phyloP scores from a whole-genome alignment of 2,329 filamentous ascomycete genomes.

The Myriangium duriaei region DNA sequence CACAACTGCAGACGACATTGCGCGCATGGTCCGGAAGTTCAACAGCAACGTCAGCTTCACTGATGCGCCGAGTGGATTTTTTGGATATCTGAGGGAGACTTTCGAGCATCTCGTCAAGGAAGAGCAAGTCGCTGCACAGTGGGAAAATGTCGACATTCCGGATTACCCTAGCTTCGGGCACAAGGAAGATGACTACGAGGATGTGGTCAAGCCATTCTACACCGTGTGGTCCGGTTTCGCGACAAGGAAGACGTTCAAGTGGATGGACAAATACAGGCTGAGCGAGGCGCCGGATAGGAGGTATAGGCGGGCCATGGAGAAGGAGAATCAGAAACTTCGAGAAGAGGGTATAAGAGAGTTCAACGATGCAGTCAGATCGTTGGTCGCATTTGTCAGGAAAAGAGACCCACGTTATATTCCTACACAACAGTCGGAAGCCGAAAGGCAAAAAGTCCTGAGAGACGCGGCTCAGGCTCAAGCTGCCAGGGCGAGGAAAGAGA shows the following conservation, averaged over 20 bases:
- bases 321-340: slow-evolving; percentile 76
- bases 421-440: slow-evolving; percentile 64
- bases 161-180: slow-evolving; percentile 76
- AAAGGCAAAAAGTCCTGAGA: slow-evolving; percentile 66
- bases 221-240: slow-evolving; percentile 65
- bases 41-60: slow-evolving; percentile 65
- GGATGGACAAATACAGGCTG: slow-evolving; percentile 75
- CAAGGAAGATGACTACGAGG: slow-evolving; percentile 62
- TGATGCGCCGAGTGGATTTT: slow-evolving; percentile 74
- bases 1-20: slow-evolving; percentile 70
- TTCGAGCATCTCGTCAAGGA: slow-evolving; percentile 73
- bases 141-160: slow-evolving; percentile 46
- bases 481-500: slow-evolving; percentile 66
- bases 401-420: slow-evolving; percentile 74
- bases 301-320: slow-evolving; percentile 77
- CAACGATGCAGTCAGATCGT: slow-evolving; percentile 77
- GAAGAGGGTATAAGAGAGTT: slow-evolving; percentile 79
- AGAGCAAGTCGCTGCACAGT: slow-evolving; percentile 62
- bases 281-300: slow-evolving; percentile 80
- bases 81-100: slow-evolving; percentile 59
- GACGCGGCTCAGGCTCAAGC: slow-evolving; percentile 75
- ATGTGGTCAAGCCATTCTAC: slow-evolving; percentile 71
- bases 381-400: slow-evolving; percentile 82
- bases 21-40: slow-evolving; percentile 67
- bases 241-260: slow-evolving; percentile 75